Percentiles rank a stretch among this genome's conserved stretches.
phyloP scores from a whole-genome alignment of 2,329 filamentous ascomycete genomes.

The Aureobasidium sp. region DNA sequence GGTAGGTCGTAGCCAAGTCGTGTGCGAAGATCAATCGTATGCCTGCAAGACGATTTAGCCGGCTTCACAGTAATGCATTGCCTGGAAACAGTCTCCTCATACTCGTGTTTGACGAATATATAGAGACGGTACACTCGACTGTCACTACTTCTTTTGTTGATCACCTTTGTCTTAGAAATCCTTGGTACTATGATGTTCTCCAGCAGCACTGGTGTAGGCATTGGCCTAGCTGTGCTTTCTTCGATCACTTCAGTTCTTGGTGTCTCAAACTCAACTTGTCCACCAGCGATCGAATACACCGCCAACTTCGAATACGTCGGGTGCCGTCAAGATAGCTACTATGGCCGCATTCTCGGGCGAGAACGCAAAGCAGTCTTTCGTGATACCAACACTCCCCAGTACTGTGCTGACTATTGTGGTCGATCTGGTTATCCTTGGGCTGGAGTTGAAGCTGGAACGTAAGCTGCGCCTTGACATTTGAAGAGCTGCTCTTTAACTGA shows the following conservation, averaged over 20 bases:
- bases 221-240: neutral
- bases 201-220: neutral
- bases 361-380: constrained; percentile 10
- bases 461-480: neutral
- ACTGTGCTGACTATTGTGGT: constrained; percentile 11
- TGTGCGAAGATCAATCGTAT: neutral
- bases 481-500: neutral
- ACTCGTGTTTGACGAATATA: neutral
- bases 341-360: constrained; percentile 4
- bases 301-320: neutral
- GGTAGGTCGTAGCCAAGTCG: neutral
- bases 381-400: constrained; percentile 9
- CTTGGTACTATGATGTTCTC: neutral
- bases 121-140: neutral
- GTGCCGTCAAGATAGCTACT: constrained; percentile 10
- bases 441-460: constrained; percentile 7
- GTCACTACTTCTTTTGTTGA: no score
- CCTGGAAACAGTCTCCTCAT: neutral
- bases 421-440: constrained; percentile 7
- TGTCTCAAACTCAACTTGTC: neutral
- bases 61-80: neutral
- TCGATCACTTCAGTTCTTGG: neutral
- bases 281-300: neutral
- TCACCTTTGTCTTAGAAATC: neutral
- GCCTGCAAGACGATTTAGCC: neutral